Evolutionary conservation across 2,329 filamentous ascomycete genomes (phyloP).

Genomic region (Waltergamsia citrina): DNA sequence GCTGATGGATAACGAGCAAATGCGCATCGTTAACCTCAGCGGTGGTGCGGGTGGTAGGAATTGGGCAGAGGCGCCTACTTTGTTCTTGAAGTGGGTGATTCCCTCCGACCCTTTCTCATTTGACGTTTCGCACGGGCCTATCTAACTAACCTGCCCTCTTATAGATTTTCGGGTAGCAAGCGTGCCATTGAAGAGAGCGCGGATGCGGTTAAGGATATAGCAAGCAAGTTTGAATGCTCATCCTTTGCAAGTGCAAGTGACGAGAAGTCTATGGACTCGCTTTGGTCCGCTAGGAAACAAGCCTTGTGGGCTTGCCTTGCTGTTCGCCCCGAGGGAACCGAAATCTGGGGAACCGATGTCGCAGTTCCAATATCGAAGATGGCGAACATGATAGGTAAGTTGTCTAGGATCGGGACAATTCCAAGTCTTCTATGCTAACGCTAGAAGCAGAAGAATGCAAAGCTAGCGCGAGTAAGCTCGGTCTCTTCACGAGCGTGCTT

Average conservation of each 20-base stretch:
- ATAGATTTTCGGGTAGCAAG: constrained; percentile 53
- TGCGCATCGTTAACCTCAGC: constrained; percentile 55
- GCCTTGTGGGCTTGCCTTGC: constrained; percentile 66
- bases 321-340: constrained; percentile 45
- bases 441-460: constrained; percentile 55
- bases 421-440: no score
- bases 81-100: constrained; percentile 54
- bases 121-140: background rate
- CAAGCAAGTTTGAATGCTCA: no score
- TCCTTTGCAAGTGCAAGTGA: no score
- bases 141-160: constrained; percentile 11
- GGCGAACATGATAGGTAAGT: constrained; percentile 53
- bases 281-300: constrained; percentile 70
- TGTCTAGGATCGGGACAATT: background rate
- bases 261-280: constrained; percentile 50
- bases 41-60: constrained; percentile 46
- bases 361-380: constrained; percentile 68
- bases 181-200: constrained; percentile 50
- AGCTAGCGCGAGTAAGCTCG: constrained; percentile 50
- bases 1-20: constrained; percentile 54
- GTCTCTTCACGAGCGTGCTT: constrained; percentile 54
- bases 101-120: background rate
- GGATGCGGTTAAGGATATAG: constrained; percentile 45
- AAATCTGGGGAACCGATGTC: constrained; percentile 75
- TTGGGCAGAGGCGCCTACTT: constrained; percentile 61